A percentile compares a stretch with the other conserved stretches of the same genome.
Evolutionary conservation across 805 yeast genomes (phyloP).

Genomic region (Myxozyma lipomycoides): DNA sequence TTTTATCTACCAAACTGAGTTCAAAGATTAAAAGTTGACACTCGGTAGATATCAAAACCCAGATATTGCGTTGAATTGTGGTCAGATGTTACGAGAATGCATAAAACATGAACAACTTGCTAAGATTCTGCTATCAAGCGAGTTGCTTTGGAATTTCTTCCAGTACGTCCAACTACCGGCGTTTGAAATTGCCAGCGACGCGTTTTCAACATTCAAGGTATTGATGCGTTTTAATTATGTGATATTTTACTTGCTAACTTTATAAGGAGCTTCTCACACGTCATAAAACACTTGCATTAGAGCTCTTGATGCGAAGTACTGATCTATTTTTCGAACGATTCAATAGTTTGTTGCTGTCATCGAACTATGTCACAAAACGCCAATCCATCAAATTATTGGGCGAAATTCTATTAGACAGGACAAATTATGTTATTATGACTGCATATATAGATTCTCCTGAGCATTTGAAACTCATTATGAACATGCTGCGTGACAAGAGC

Average conservation of each 20-base stretch:
- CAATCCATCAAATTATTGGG: conserved; percentile 75
- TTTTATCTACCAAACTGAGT: not conserved
- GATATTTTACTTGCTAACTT: not conserved
- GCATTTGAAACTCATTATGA: conserved; percentile 82
- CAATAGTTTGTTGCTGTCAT: conserved; percentile 66
- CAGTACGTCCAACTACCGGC: conserved; percentile 68
- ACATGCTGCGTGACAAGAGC: conserved; percentile 78
- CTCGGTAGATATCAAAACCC: conserved; percentile 57
- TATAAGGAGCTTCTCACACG: conserved; percentile 54
- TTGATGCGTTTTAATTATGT: not conserved
- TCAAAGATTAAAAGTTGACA: conserved; percentile 27
- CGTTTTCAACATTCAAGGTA: conserved; percentile 65
- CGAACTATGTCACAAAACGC: conserved; percentile 87
- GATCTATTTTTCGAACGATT: conserved; percentile 57
- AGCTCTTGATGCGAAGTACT: conserved; percentile 59
- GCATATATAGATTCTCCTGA: conserved; percentile 75
- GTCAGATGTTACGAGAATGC: conserved; percentile 79
- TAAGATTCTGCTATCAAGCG: conserved; percentile 54
- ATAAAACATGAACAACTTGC: conserved; percentile 71
- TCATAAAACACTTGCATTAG: conserved; percentile 66
- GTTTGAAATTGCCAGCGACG: conserved; percentile 88
- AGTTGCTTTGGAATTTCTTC: conserved; percentile 73
- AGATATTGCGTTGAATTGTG: conserved; percentile 69
- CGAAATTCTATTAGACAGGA: conserved; percentile 64
- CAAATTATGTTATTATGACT: conserved; percentile 69